Conservation (phyloP, 306 rosid genomes). For the Casuarina cunninghamiana region DNA sequence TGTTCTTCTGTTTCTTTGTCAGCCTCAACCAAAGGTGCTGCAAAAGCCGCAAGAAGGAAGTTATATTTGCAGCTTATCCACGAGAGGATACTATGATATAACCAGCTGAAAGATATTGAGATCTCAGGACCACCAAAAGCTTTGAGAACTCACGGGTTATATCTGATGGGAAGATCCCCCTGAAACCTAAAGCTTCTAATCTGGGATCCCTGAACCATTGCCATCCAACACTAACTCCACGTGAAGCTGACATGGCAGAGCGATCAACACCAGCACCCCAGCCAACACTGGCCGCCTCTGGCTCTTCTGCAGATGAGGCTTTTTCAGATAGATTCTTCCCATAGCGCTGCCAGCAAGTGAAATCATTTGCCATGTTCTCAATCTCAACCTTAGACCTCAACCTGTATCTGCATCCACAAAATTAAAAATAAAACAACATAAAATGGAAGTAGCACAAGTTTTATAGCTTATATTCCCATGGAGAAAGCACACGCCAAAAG, state of each 20-base stretch:
- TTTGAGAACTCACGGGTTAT: slow-evolving; percentile 56
- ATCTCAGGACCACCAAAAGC: slow-evolving; percentile 29
- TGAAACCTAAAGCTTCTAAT: slow-evolving; percentile 75
- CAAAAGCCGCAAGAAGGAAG: slow-evolving; percentile 20
- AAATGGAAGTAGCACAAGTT: not conserved
- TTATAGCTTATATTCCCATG: not conserved
- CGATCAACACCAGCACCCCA: slow-evolving; percentile 75
- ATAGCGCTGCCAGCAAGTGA: slow-evolving; percentile 87
- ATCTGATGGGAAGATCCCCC: slow-evolving; percentile 84
- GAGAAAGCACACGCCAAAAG: not conserved
- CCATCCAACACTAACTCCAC: slow-evolving; percentile 60
- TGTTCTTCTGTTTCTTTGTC: slow-evolving; percentile 80
- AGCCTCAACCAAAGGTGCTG: slow-evolving; percentile 84
- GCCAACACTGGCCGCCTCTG: slow-evolving; percentile 82
- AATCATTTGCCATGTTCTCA: slow-evolving; percentile 65
- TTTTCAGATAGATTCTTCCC: slow-evolving; percentile 48
- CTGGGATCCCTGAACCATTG: slow-evolving; percentile 96
- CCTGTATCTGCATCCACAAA: slow-evolving; percentile 56
- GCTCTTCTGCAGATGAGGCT: slow-evolving; percentile 56
- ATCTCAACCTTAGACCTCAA: slow-evolving; percentile 96
- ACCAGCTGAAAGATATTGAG: slow-evolving; percentile 14
- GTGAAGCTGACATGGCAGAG: slow-evolving; percentile 58
- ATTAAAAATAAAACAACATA: not conserved
- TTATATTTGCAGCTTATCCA: not conserved
- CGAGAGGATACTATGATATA: not conserved